Evolutionary conservation across 306 rosid genomes (phyloP).

Genomic region (Vigna angularis): DNA sequence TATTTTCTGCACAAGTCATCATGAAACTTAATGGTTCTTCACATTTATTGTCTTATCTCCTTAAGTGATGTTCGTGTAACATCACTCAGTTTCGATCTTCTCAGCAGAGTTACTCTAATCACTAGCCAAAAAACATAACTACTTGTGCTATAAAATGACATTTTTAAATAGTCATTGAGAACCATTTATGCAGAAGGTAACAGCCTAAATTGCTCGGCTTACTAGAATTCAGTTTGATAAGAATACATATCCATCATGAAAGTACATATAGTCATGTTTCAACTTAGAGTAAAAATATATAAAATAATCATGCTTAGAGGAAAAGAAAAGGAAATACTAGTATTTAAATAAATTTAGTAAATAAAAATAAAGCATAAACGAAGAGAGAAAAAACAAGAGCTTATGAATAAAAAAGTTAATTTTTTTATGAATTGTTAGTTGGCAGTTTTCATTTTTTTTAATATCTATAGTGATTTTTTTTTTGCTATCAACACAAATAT

Average conservation of each 20-base stretch:
- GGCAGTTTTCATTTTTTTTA: too few relatives aligned
- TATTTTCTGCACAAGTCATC: not conserved
- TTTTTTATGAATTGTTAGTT: too few relatives aligned
- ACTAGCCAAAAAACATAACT: not conserved
- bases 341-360: too few relatives aligned
- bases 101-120: not conserved
- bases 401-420: too few relatives aligned
- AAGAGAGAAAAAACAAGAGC: too few relatives aligned
- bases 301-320: not conserved
- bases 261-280: constrained; percentile 15
- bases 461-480: too few relatives aligned
- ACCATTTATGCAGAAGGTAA: constrained; percentile 18
- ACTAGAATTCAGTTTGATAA: constrained; percentile 7
- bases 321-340: constrained; percentile 14
- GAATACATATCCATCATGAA: constrained; percentile 13
- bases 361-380: too few relatives aligned
- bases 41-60: not conserved
- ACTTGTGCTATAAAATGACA: constrained; percentile 5
- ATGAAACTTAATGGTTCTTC: not conserved
- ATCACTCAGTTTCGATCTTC: not conserved
- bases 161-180: constrained; percentile 9
- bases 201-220: not conserved
- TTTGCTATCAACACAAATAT: too few relatives aligned
- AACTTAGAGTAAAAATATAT: constrained; percentile 5
- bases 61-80: not conserved